Evolutionary conservation across 1,284 basidiomycete species (phyloP).

Genomic region (Apiotrichum sp.): DNA sequence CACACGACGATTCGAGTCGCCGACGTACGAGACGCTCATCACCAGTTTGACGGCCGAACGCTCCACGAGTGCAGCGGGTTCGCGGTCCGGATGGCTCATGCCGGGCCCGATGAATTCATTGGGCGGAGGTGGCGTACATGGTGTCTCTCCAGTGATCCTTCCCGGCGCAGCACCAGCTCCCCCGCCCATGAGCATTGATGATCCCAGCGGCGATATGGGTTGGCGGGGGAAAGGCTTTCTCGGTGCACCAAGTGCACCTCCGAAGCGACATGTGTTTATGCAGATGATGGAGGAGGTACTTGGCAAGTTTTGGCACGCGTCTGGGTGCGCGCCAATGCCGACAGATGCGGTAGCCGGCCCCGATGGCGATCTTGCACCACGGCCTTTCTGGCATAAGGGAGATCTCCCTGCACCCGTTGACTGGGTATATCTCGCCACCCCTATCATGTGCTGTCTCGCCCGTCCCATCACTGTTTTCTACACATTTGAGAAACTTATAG

Average conservation of each 20-base stretch:
- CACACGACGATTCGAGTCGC: slow-evolving; percentile 39
- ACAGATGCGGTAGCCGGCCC: neutral
- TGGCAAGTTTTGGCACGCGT: slow-evolving; percentile 36
- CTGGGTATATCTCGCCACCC: slow-evolving; percentile 42
- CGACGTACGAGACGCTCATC: slow-evolving; percentile 43
- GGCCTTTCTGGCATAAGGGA: slow-evolving; percentile 4
- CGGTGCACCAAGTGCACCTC: slow-evolving; percentile 35
- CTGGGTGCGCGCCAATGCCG: slow-evolving; percentile 8
- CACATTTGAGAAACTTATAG: slow-evolving; percentile 36
- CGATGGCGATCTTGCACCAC: neutral
- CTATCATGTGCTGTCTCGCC: slow-evolving; percentile 39
- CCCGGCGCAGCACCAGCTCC: neutral
- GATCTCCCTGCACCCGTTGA: slow-evolving; percentile 21
- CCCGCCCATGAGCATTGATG: slow-evolving; percentile 11
- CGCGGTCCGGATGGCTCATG: neutral
- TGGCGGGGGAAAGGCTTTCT: slow-evolving; percentile 20
- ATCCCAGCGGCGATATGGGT: neutral
- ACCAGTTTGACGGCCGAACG: slow-evolving; percentile 36
- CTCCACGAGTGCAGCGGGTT: neutral
- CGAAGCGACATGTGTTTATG: slow-evolving; percentile 31
- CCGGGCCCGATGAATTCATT: neutral
- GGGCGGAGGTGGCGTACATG: neutral
- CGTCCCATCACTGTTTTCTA: slow-evolving; percentile 36
- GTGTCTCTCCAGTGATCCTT: neutral
- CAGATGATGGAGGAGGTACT: slow-evolving; percentile 37